Evolutionary conservation across 345 rosid species (phyloP), one percentile per base, ranked within the genome.

Genomic region (Brassica juncea): DNA sequence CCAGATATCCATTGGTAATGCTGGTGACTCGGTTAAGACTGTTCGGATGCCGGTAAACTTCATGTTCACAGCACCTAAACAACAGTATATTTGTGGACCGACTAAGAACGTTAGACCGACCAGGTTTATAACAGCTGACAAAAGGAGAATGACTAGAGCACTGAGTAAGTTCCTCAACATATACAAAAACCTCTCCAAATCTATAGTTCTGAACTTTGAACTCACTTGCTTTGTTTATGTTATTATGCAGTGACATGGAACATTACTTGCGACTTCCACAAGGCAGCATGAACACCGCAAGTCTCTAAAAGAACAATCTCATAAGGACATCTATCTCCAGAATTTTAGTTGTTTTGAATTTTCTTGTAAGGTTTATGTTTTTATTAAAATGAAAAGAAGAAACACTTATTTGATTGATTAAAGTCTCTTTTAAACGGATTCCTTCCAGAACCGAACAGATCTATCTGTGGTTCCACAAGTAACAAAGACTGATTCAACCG

Each of bases 231-330:
- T 21, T 80, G 60, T 63, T 74, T 74, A 12, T 54, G 49, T 63
- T 25, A 39, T 63, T 30, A 14, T 84, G 85, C 89, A 94, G 97
- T 88, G 94, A 92, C 98, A 27, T 92, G 98, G 97, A 92, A 89
- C 31, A 84, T 87, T 72, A 89, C 92, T 52, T 94, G 97, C 84
- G 67, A 63, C 19, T 80, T 75, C 62, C n/a, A 75, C 54, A 80
- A 75, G 11, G 68, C 76, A 70, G 47, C 21, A 75, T 75, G 67
- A 69, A 61, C n/a, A 74, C 9, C 5, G 0, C 47, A 47, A 73
- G 19, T 25, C 74, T 5, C n/a, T 2, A 54, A 64, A 35, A 9
- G 21, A 10, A 62, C 1, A 6, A 39, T 49, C 11, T 49, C 31
- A 74, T 16, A 49, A 14, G 7, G 6, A 47, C 4, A 47, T 47